Evolutionary conservation across 345 rosid genomes (phyloP).

Genomic region (Rhodamnia rubescens): DNA sequence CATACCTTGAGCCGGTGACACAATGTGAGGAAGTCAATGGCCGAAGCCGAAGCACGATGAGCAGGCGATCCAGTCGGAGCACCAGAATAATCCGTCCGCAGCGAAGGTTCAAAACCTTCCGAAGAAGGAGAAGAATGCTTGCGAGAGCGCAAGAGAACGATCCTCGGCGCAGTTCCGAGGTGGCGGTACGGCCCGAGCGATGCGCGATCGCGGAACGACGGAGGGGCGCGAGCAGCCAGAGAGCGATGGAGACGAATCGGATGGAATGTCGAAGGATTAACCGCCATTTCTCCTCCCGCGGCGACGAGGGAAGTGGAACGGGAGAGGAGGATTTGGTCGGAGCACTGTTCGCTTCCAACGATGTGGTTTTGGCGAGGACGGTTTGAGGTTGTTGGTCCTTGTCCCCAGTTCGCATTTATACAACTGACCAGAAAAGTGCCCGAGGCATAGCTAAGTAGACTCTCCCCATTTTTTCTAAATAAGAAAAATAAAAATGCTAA

Average conservation of each 20-base stretch:
- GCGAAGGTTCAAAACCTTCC: slow-evolving; percentile 18
- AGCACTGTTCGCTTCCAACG: neutral
- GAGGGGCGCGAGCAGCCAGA: slow-evolving; percentile 12
- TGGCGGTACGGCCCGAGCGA: slow-evolving; percentile 12
- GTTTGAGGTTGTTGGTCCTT: neutral
- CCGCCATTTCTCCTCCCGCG: slow-evolving; percentile 25
- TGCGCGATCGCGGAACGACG: slow-evolving; percentile 11
- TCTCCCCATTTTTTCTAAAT: neutral
- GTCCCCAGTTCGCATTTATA: neutral
- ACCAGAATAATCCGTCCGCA: slow-evolving; percentile 8
- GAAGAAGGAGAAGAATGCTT: slow-evolving; percentile 7
- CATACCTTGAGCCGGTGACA: slow-evolving; percentile 79
- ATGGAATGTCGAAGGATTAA: slow-evolving; percentile 20
- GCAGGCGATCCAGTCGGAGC: slow-evolving; percentile 7
- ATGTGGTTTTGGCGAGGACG: neutral
- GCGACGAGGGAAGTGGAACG: neutral
- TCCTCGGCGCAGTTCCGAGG: slow-evolving; percentile 12
- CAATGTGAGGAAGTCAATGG: slow-evolving; percentile 78
- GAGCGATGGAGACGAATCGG: slow-evolving; percentile 21
- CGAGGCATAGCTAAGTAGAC: neutral
- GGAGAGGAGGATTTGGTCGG: neutral
- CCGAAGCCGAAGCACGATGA: slow-evolving; percentile 27
- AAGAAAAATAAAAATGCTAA: too few relatives aligned
- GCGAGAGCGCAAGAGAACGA: slow-evolving; percentile 35
- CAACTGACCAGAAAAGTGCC: neutral